A percentile compares a stretch with the other conserved stretches of the same genome.
Conservation (phyloP, 768 basidiomycete genomes). For the Mrakia blollopis region DNA sequence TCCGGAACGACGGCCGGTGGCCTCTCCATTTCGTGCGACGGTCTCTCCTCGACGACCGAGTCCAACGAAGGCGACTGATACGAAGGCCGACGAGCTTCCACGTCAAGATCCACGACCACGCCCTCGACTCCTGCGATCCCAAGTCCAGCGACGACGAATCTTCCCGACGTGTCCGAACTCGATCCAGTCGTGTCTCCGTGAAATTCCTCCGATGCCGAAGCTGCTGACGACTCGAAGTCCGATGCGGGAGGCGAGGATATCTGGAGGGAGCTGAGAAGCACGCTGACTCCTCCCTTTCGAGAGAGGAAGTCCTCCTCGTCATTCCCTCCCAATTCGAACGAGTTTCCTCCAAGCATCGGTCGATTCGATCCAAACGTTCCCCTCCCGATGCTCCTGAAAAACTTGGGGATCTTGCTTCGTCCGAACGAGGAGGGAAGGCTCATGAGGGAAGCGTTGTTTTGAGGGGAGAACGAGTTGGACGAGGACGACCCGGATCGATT, state of each 20-base stretch:
- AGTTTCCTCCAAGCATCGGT: neutral
- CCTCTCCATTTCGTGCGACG: conserved; percentile 16
- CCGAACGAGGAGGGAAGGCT: neutral
- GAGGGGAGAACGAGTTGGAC: neutral
- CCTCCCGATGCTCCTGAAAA: conserved; percentile 36
- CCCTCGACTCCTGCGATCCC: conserved; percentile 2
- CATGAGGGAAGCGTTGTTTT: neutral
- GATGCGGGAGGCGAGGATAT: conserved; percentile 38
- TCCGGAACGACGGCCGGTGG: neutral
- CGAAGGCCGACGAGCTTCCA: neutral
- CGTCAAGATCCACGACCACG: neutral
- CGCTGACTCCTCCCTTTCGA: conserved; percentile 60
- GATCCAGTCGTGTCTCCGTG: neutral
- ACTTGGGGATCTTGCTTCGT: neutral
- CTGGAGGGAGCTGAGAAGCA: conserved; percentile 49
- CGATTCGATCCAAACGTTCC: neutral
- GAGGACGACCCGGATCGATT: neutral
- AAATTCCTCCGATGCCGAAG: conserved; percentile 7
- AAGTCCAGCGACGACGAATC: neutral
- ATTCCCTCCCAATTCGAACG: neutral
- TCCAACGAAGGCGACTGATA: neutral
- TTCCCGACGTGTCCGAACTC: no score
- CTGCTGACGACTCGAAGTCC: neutral
- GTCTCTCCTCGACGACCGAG: conserved; percentile 24
- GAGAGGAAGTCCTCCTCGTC: conserved; percentile 54